Evolutionary conservation across 208 protist genomes (phyloP).

Genomic region (Balamuthia mandrillaris): DNA sequence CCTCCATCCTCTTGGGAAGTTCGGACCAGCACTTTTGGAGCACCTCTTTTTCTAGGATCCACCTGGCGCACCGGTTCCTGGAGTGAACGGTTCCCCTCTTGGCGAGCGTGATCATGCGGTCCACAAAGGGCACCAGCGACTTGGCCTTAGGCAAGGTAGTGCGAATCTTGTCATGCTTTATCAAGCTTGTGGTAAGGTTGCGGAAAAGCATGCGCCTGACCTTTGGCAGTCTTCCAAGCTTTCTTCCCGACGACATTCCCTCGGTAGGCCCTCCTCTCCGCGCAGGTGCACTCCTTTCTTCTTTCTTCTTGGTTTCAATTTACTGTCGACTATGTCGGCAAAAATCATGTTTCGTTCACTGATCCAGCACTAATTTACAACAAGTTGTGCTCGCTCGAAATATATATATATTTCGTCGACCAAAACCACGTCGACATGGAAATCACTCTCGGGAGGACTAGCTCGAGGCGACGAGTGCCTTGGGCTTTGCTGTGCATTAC

Average conservation of each 20-base stretch:
- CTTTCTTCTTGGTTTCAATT: too few species aligned
- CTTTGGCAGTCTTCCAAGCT: neutral
- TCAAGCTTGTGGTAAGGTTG: neutral
- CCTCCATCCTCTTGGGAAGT: neutral
- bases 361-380: too few species aligned
- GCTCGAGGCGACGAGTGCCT: too few species aligned
- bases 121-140: neutral
- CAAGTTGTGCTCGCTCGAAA: too few species aligned
- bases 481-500: too few species aligned
- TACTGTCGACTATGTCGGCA: too few species aligned
- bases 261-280: too few species aligned
- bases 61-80: neutral
- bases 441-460: too few species aligned
- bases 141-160: slow-evolving; percentile 19
- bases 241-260: slow-evolving; percentile 1
- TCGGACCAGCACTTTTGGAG: neutral
- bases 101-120: neutral
- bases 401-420: too few species aligned
- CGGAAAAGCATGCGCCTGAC: neutral
- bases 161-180: slow-evolving; percentile 15
- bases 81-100: neutral
- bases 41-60: neutral
- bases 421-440: too few species aligned
- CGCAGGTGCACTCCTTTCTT: too few species aligned
- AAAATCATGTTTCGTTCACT: too few species aligned